A percentile compares a stretch with the other conserved stretches of the same genome.
These are phyloP conservation scores for Elaeis oleifera DNA, from an alignment of 202 grass and related monocot genomes.

Conservation along the genomic window DNA sequence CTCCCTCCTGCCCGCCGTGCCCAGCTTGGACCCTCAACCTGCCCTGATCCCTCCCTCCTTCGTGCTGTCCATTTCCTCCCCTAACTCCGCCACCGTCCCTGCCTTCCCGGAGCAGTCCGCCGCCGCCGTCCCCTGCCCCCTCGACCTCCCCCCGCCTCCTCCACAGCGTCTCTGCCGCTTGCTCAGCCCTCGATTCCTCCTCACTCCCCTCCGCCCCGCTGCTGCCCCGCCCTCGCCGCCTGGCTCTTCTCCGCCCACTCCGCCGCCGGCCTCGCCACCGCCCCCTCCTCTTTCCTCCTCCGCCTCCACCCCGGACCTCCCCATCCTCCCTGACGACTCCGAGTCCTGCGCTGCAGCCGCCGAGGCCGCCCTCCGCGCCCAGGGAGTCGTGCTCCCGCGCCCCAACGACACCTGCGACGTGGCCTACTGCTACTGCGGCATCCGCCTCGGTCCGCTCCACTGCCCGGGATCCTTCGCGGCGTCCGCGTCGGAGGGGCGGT, in stretches of 20 bases:
- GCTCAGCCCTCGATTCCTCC: not conserved
- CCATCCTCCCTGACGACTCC: too few species aligned
- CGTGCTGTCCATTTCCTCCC: too few species aligned
- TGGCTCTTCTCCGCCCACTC: slow-evolving; percentile 4
- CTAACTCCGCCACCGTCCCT: too few species aligned
- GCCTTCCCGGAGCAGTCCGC: too few species aligned
- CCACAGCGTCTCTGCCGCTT: not conserved
- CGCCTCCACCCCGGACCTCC: too few species aligned
- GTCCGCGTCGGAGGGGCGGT: not conserved
- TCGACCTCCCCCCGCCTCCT: not conserved
- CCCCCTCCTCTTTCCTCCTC: not conserved
- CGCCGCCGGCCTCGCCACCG: not conserved
- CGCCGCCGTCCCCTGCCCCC: not conserved
- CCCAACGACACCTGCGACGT: slow-evolving; percentile 12
- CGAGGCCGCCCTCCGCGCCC: not conserved
- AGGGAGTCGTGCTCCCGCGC: slow-evolving; percentile 1
- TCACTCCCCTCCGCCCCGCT: not conserved
- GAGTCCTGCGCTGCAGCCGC: too few species aligned
- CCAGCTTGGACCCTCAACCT: too few species aligned
- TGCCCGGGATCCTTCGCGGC: slow-evolving; percentile 3
- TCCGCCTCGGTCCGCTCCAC: not conserved
- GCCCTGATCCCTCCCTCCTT: too few species aligned
- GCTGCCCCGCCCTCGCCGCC: slow-evolving; percentile 1
- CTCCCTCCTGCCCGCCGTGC: too few species aligned
- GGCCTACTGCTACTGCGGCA: slow-evolving; percentile 14